Evolutionary conservation across 345 rosid genomes (phyloP).

Genomic region (Lepidium sativum): DNA sequence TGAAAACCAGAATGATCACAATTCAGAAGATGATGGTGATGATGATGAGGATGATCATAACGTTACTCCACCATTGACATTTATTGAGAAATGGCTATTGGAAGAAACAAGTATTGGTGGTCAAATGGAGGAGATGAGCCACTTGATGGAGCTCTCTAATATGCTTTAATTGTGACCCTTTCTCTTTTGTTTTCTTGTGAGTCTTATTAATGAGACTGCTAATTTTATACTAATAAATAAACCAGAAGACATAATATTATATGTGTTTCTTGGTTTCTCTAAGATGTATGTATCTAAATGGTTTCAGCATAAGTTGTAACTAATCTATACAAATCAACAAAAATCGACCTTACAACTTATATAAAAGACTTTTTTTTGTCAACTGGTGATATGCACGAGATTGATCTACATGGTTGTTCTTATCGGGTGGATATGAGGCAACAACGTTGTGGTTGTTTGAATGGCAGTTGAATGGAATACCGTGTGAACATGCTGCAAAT

Average conservation of each 20-base stretch:
- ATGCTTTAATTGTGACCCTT: slow-evolving; percentile 17
- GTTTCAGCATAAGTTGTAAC: slow-evolving; percentile 24
- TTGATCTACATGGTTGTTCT: too few relatives aligned
- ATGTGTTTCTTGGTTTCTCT: slow-evolving; percentile 6
- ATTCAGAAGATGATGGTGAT: too few relatives aligned
- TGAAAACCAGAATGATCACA: too few relatives aligned
- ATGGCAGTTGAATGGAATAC: too few relatives aligned
- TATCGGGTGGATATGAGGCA: too few relatives aligned
- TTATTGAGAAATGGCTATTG: slow-evolving; percentile 95
- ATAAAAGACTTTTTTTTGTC: too few relatives aligned
- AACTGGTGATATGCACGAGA: too few relatives aligned
- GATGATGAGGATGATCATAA: slow-evolving; percentile 20
- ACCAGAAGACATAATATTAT: slow-evolving; percentile 8
- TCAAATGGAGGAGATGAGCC: slow-evolving; percentile 49
- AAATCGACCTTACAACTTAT: neutral
- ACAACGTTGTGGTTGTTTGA: too few relatives aligned
- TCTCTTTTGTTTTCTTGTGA: neutral
- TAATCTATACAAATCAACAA: slow-evolving; percentile 7
- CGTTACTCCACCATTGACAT: slow-evolving; percentile 52
- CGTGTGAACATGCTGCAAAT: too few relatives aligned
- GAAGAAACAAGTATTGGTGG: slow-evolving; percentile 60
- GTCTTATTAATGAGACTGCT: slow-evolving; percentile 14
- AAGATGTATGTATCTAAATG: slow-evolving; percentile 12
- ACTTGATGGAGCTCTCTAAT: slow-evolving; percentile 46
- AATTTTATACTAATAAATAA: slow-evolving; percentile 26